Percentiles rank a stretch among this genome's conserved stretches.
Evolutionary conservation across 2,329 filamentous ascomycete genomes (phyloP).

Genomic region (Eutypa lata): DNA sequence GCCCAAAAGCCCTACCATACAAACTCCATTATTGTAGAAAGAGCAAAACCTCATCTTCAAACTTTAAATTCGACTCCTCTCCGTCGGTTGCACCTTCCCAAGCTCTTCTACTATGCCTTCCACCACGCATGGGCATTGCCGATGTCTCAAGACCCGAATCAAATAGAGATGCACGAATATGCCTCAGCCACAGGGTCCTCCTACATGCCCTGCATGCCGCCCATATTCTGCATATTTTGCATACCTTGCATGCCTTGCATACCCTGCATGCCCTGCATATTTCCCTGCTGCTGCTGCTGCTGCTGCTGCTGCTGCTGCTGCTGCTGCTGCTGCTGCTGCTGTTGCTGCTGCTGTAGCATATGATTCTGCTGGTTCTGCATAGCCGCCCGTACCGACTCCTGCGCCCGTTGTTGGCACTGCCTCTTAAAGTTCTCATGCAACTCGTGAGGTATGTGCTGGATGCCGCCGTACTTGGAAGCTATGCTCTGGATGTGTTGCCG

Average conservation of each 20-base stretch:
- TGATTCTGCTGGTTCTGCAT: slow-evolving; percentile 16
- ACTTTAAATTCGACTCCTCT: too few species aligned
- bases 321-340: slow-evolving; percentile 22
- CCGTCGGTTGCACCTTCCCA: too few species aligned
- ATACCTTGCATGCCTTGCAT: slow-evolving; percentile 33
- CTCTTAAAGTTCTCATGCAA: slow-evolving; percentile 42
- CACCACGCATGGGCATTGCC: too few species aligned
- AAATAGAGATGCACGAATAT: too few species aligned
- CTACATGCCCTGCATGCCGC: slow-evolving; percentile 44
- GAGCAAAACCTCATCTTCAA: too few species aligned
- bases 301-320: slow-evolving; percentile 39
- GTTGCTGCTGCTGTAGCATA: slow-evolving; percentile 11
- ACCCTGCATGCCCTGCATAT: slow-evolving; percentile 51
- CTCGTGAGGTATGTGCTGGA: slow-evolving; percentile 45
- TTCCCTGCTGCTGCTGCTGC: slow-evolving; percentile 37
- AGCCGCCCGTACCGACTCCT: slow-evolving; percentile 17
- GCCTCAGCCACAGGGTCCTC: background rate
- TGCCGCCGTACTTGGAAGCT: slow-evolving; percentile 36
- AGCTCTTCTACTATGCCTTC: too few species aligned
- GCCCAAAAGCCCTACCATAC: too few species aligned
- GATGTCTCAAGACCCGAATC: too few species aligned
- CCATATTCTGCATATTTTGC: slow-evolving; percentile 35
- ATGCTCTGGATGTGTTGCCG: slow-evolving; percentile 33
- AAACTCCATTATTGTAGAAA: too few species aligned
- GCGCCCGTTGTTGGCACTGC: slow-evolving; percentile 37